These are phyloP conservation scores for Millerozyma miso DNA, from an alignment of 805 yeast genomes.

Conservation along the genomic window DNA sequence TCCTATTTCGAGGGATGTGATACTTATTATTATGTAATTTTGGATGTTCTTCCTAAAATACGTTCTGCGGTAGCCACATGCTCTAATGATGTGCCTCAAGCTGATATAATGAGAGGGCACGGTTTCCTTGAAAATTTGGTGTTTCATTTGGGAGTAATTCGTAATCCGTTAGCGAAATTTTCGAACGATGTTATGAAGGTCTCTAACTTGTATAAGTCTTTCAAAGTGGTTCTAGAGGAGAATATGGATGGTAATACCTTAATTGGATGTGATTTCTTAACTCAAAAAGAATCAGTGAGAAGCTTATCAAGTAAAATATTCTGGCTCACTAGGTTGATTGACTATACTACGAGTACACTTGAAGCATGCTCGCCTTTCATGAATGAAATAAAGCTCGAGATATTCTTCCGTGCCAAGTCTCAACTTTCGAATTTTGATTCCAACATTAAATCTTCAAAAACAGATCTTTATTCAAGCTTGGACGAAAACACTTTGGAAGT, in stretches of 20 bases:
- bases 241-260: background rate
- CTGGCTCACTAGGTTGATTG: slow-evolving; percentile 36
- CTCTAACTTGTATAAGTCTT: background rate
- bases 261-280: background rate
- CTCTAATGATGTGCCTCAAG: slow-evolving; percentile 69
- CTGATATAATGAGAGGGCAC: slow-evolving; percentile 71
- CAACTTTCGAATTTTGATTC: slow-evolving; percentile 10
- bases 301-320: background rate
- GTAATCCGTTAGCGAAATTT: slow-evolving; percentile 44
- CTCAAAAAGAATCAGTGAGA: background rate
- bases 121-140: slow-evolving; percentile 73
- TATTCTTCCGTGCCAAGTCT: slow-evolving; percentile 14
- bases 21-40: slow-evolving; percentile 56
- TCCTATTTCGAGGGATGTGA: slow-evolving; percentile 39
- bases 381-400: slow-evolving; percentile 5
- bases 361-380: slow-evolving; percentile 9
- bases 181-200: background rate
- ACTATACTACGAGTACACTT: slow-evolving; percentile 23
- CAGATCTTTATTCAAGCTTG: slow-evolving; percentile 9
- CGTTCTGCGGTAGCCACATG: slow-evolving; percentile 59
- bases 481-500: slow-evolving; percentile 15
- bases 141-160: slow-evolving; percentile 49
- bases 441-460: slow-evolving; percentile 19
- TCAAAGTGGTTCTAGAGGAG: background rate
- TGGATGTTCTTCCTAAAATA: slow-evolving; percentile 79